Conservation (phyloP, 2,329 filamentous ascomycete species). For the Ascosphaera aggregata region DNA sequence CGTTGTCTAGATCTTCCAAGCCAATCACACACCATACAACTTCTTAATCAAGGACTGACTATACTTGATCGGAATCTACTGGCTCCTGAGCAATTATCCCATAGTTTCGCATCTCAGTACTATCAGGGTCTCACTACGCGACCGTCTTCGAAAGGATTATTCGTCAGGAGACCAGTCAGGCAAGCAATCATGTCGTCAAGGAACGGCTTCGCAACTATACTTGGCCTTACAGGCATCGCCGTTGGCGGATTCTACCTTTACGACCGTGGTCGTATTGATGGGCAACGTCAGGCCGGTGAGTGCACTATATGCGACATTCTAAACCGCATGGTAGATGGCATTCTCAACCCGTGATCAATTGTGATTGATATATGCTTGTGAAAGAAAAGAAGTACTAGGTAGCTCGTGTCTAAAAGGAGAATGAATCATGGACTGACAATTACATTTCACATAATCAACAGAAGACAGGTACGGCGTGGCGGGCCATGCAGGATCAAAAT, state of each 20-base stretch:
- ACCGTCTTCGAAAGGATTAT: not conserved
- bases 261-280: not conserved
- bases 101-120: no score
- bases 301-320: constrained; percentile 1
- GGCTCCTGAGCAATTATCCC: no score
- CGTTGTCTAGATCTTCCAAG: no score
- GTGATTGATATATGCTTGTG: no score
- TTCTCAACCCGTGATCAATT: not conserved
- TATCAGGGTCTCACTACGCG: no score
- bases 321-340: not conserved
- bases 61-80: no score
- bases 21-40: no score
- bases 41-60: no score
- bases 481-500: not conserved
- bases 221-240: not conserved
- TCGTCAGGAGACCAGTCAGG: not conserved
- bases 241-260: constrained; percentile 1
- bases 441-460: not conserved
- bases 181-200: not conserved
- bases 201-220: not conserved
- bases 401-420: no score
- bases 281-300: not conserved
- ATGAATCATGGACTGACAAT: not conserved
- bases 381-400: no score
- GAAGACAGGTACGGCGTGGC: constrained; percentile 1